Evolutionary conservation across 176 grass and related monocot species (phyloP).

Genomic region (Aegilops speltoides): DNA sequence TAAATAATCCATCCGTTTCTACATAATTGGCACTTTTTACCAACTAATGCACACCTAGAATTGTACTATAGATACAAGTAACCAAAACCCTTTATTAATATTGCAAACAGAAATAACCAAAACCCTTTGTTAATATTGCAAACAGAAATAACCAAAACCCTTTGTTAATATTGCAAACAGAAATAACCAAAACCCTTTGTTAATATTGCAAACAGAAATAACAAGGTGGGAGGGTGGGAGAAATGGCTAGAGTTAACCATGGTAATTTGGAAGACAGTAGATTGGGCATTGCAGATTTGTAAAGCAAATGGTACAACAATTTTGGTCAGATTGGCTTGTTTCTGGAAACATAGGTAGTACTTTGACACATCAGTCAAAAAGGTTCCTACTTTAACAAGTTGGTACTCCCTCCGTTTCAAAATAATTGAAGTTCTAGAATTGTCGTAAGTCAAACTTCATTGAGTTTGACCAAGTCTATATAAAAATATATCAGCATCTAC

Average conservation of each 20-base stretch:
- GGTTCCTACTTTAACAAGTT: slow-evolving; percentile 9
- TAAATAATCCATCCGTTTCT: background rate
- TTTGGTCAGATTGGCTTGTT: background rate
- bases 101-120: background rate
- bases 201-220: background rate
- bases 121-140: background rate
- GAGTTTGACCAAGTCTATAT: too few relatives aligned
- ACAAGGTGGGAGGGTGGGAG: background rate
- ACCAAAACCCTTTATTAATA: background rate
- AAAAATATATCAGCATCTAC: too few relatives aligned
- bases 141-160: background rate
- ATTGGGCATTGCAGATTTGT: background rate
- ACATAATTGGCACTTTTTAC: background rate
- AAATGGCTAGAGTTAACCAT: background rate
- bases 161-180: background rate
- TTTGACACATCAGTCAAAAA: background rate
- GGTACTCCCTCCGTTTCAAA: background rate
- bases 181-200: background rate
- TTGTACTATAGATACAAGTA: slow-evolving; percentile 1
- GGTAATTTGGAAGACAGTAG: background rate
- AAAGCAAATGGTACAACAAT: background rate
- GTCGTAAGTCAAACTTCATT: too few relatives aligned
- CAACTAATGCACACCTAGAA: background rate
- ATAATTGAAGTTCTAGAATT: too few relatives aligned
- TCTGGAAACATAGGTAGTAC: background rate